A percentile compares a stretch with the other conserved stretches of the same genome.
Evolutionary conservation across 257 asterid species (phyloP).

Genomic region (Catharanthus roseus): DNA sequence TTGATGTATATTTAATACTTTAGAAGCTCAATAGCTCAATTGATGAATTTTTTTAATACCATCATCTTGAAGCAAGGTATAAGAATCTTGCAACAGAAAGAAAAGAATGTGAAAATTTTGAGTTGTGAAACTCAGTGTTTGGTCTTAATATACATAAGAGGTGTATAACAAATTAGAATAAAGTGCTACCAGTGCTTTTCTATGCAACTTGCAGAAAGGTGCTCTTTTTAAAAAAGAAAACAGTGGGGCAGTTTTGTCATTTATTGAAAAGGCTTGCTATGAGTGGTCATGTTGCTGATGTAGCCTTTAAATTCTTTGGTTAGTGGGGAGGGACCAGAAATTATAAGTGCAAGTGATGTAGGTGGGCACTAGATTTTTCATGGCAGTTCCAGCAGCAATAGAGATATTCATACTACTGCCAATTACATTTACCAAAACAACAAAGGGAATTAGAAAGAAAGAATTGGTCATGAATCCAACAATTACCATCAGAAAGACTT

Average conservation of each 20-base stretch:
- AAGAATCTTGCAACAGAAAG: constrained; percentile 20
- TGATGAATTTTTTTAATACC: constrained; percentile 6
- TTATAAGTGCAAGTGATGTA: constrained; percentile 12
- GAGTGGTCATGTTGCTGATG: constrained; percentile 24
- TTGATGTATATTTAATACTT: not conserved
- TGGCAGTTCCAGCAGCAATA: constrained; percentile 8
- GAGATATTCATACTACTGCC: constrained; percentile 9
- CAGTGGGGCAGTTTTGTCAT: constrained; percentile 37
- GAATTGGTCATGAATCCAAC: constrained; percentile 9
- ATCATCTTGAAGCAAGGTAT: constrained; percentile 17
- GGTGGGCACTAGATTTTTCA: constrained; percentile 15
- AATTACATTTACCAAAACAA: constrained; percentile 9
- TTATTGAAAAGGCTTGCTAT: constrained; percentile 17
- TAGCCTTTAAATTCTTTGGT: constrained; percentile 20
- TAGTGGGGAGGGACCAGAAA: constrained; percentile 22
- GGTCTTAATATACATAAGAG: constrained; percentile 21
- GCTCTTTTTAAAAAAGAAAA: constrained; percentile 22
- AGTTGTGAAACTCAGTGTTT: constrained; percentile 13
- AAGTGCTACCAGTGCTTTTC: constrained; percentile 30
- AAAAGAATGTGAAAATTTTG: constrained; percentile 1
- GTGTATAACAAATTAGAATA: constrained; percentile 27
- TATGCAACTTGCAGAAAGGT: constrained; percentile 29
- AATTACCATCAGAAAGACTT: not conserved
- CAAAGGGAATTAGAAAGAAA: constrained; percentile 3
- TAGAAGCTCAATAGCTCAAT: not conserved